Base-by-base conservation (phyloP, 1,139 yeast genomes). In the Pichia sp. region DNA sequence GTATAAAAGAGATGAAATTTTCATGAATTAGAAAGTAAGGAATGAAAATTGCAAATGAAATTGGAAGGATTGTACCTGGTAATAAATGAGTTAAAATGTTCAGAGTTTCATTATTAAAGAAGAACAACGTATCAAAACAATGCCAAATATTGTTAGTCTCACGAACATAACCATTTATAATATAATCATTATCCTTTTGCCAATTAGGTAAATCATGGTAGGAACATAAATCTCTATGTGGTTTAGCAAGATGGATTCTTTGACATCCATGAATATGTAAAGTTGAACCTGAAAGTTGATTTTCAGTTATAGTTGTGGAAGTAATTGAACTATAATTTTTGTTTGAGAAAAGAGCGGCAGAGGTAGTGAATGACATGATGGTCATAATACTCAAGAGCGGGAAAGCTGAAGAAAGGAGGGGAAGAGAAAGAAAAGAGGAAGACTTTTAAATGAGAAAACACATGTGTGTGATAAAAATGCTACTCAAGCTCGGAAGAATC, bases 161-260 rank as follows among this genome's bases (percentile, higher is more conserved):
- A 45, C 72, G 74, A n/a, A 90, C 88, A 63, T 90, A 90, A 2
- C 96, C 95, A 0, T 81, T 70, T 33, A 73, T 67, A 44, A 90
- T 89, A 65, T 69, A 87, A 60, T 87, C 90, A 64, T 91, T 91
- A 64, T 91, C 97, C 60, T 79, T 76, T 64, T 87, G 96, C 97
- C 97, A 90, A 9, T 75, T 80, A 10, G 89, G 91, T 8, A 90
- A 67, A 48, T 81, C 80, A 53, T 77, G 52, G 44, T 56, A 58
- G 3, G 45, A n/a, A 27, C 44, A 45, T 29, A 53, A 43, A 2
- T 43, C 19, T 19, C 56, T 44, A 22, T 50, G 55, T 22, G 56
- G 52, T 42, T 52, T 46, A 3, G 25, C 6, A 16, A 5, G 14
- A 41, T 27, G 6, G 2, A 8, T n/a, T 8, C 22, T 28, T 14